Conservation (phyloP, 208 protist genomes). For the Spongospora subterranea region DNA sequence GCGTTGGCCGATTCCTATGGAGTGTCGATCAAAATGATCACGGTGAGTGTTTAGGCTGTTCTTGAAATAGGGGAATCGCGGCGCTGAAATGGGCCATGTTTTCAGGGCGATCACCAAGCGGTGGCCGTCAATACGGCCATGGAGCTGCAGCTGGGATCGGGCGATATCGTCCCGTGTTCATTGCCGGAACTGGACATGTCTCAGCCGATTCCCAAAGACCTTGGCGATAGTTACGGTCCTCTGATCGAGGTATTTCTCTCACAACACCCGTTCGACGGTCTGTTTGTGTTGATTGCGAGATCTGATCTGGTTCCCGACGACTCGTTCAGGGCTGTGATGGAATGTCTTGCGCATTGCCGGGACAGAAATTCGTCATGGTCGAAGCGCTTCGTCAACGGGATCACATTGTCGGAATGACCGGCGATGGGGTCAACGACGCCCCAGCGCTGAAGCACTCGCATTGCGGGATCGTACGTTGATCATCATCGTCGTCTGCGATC, state of each 20-base stretch:
- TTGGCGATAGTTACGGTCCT: slow-evolving; percentile 10
- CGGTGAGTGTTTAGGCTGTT: neutral
- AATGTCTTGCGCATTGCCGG: slow-evolving; percentile 66
- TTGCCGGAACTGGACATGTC: slow-evolving; percentile 4
- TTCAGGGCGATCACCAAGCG: slow-evolving; percentile 60
- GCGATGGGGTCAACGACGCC: slow-evolving; percentile 61
- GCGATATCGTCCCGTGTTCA: neutral
- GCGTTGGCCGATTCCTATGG: slow-evolving; percentile 43
- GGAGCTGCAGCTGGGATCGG: neutral
- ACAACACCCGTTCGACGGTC: neutral
- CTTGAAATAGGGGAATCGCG: neutral
- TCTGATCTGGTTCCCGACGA: too few species aligned
- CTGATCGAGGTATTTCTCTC: slow-evolving; percentile 16
- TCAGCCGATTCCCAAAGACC: slow-evolving; percentile 5
- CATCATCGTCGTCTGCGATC: slow-evolving; percentile 63
- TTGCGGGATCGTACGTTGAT: slow-evolving; percentile 72
- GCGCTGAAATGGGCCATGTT: neutral
- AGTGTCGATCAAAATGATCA: slow-evolving; percentile 67
- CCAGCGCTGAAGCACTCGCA: slow-evolving; percentile 87
- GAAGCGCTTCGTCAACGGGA: slow-evolving; percentile 19
- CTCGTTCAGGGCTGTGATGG: slow-evolving; percentile 46
- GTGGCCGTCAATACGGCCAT: slow-evolving; percentile 62
- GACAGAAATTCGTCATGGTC: slow-evolving; percentile 65
- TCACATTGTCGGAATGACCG: slow-evolving; percentile 45
- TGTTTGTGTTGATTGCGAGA: too few species aligned